Base-by-base conservation (phyloP, 371 early-diverging fungal species). In the Gilbertella persicaria region DNA sequence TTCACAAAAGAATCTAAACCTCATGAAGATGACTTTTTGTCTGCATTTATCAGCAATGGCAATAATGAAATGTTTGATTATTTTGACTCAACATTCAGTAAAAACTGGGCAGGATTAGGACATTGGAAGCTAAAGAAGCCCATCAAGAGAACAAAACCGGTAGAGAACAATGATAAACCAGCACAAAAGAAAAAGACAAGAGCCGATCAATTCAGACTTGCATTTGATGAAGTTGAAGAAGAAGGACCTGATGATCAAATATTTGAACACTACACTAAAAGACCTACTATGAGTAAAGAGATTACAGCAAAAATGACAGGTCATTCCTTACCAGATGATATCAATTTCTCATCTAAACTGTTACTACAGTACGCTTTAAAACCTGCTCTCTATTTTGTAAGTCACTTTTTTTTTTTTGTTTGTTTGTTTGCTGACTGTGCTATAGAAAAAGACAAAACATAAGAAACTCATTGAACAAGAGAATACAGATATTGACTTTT, bases 21-120 rank as follows among this genome's bases (percentile, higher is more conserved):
- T 5, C 47, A 70, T 14, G 71, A 71, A 46, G 58, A 62, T 5
- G 74, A 75, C 17, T 82, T 67, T 30, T 50, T 73, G 49, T 67
- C 73, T 20, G 68, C 82, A 2, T 50, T 79, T 49, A 63, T 58
- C 12, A 40, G 52, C 38, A 78, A 70, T 14, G 80, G 80, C 19
- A 78, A 81, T 16, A 67, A 80, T 21, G 88, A 88, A 33, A 65
- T 91, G 54, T 91, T 93, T 55, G 86, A 90, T 25, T 96, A 96
- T 65, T 97, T 97, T 79, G 96, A 96, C 71, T 63, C 84, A 8
- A 85, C 85, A 6, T 79, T 93, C 50, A 55, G 80, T 48, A 82
- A 87, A 44, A 85, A 87, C 44, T 98, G 98, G 98, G 97, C 97
- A 14, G 97, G 97, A 9, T 95, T 96, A 16, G 94, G 90, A 55